Base-by-base conservation (phyloP, 768 basidiomycete genomes). In the Termitomyces eurrhizus region DNA sequence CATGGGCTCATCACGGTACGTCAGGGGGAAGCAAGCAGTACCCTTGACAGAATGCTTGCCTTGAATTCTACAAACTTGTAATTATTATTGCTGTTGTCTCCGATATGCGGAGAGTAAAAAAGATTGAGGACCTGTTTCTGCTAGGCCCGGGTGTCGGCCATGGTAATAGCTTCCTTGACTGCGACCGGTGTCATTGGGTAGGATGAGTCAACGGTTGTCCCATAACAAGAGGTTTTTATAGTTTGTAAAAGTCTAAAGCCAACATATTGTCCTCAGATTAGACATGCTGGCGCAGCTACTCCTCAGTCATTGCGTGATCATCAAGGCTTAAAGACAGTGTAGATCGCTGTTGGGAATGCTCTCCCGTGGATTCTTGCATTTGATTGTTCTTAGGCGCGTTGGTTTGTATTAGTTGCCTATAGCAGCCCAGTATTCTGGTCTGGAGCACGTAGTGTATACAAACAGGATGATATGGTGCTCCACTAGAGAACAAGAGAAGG, bases 101-200 rank as follows among this genome's bases (percentile, higher is more conserved):
- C 78, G 16, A 77, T 74, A 14, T 78, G 74, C 45, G 89, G 88
- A 4, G 86, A 87, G 64, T 90, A 88, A 72, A 89, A 89, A 0
- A 85, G 84, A 67, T 89, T 88, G 73, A 83, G 73, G 39, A 79
- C 61, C 57, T 62, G 50, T 13, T 63, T 62, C 13, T 53, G 45
- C 48, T 46, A 41, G n/a, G 36, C 53, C 42, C 60, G 62, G 35
- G 53, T 45, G 48, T 52, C 36, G 12, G 26, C 53, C 11, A 32
- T 21, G 21, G 21, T 46, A 35, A 56, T 33, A 26, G 60, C 8
- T 55, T 67, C 63, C n/a, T 61, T 42, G 57, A 62, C 55, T 60
- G 67, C 61, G 53, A 63, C 60, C 29, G 68, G 67, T 45, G 67
- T 62, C 68, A 69, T 69, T 54, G 36, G 29, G 39, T 63, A 21